Percentiles rank a stretch among this genome's conserved stretches.
Conservation (phyloP, 2,329 filamentous ascomycete genomes). For the Scedosporium boydii region DNA sequence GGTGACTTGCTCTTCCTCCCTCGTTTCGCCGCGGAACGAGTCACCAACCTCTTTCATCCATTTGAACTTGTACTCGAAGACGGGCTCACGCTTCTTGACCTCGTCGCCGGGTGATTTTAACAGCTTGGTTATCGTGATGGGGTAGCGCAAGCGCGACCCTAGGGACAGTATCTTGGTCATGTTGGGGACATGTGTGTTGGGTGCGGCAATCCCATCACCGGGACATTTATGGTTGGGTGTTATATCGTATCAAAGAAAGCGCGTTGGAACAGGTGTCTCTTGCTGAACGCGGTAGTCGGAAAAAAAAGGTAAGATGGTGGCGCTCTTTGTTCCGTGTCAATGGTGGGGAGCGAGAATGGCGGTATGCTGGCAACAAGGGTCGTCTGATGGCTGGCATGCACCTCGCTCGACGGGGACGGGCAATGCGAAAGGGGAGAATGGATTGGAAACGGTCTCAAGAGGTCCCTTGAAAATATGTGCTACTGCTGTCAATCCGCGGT, state of each 20-base stretch:
- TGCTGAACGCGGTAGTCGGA: neutral
- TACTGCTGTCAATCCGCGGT: too few relatives aligned
- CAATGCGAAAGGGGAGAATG: neutral
- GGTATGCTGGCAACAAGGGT: neutral
- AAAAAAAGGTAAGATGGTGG: neutral
- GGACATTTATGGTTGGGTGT: neutral
- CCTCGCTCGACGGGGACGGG: too few relatives aligned
- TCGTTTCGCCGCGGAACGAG: constrained; percentile 45
- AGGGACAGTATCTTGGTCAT: constrained; percentile 41
- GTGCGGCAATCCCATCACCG: constrained; percentile 2
- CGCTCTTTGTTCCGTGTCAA: neutral
- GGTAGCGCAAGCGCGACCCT: constrained; percentile 69
- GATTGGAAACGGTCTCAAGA: neutral
- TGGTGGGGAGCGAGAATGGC: neutral
- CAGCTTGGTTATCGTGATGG: constrained; percentile 82
- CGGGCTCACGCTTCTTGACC: constrained; percentile 64
- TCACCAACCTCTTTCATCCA: constrained; percentile 71
- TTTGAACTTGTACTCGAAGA: constrained; percentile 83
- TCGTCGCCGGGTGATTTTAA: constrained; percentile 66
- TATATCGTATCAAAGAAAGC: neutral
- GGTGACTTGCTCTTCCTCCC: constrained; percentile 60
- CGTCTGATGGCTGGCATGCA: too few relatives aligned
- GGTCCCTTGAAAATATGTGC: too few relatives aligned
- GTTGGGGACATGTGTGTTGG: constrained; percentile 11
- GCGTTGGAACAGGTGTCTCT: neutral